Evolutionary conservation across 2,329 filamentous ascomycete genomes (phyloP).

Genomic region (Nigrospora sphaerica): DNA sequence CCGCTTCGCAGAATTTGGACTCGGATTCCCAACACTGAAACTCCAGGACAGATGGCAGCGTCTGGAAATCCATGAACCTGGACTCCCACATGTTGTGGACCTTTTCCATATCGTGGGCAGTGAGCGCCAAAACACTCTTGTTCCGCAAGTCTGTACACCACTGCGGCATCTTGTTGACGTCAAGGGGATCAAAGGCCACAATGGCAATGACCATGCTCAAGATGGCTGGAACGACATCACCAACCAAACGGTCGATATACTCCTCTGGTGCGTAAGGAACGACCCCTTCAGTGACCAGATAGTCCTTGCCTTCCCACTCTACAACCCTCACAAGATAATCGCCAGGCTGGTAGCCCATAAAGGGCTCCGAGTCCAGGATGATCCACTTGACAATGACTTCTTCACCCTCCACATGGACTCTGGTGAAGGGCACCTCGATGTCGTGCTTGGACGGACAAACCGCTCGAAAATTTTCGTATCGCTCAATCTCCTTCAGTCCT

Average conservation of each 20-base stretch:
- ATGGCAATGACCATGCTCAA: neutral
- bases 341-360: neutral
- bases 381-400: neutral
- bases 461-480: neutral
- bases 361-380: neutral
- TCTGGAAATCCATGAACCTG: neutral
- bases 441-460: neutral
- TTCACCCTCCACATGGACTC: neutral
- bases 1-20: neutral
- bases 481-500: too few relatives aligned
- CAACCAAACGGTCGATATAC: neutral
- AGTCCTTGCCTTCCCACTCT: neutral
- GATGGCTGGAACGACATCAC: neutral
- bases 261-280: neutral
- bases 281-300: neutral
- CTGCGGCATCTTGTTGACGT: neutral
- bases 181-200: neutral
- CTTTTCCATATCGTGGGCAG: neutral
- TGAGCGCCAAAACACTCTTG: neutral
- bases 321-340: neutral
- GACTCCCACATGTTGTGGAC: neutral
- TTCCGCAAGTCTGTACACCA: neutral
- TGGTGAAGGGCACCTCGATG: neutral
- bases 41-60: neutral
- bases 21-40: neutral